Percentiles rank a stretch among this genome's conserved stretches.
Evolutionary conservation across 805 yeast genomes (phyloP).

Genomic region (Tetrapisispora namnaoensis): DNA sequence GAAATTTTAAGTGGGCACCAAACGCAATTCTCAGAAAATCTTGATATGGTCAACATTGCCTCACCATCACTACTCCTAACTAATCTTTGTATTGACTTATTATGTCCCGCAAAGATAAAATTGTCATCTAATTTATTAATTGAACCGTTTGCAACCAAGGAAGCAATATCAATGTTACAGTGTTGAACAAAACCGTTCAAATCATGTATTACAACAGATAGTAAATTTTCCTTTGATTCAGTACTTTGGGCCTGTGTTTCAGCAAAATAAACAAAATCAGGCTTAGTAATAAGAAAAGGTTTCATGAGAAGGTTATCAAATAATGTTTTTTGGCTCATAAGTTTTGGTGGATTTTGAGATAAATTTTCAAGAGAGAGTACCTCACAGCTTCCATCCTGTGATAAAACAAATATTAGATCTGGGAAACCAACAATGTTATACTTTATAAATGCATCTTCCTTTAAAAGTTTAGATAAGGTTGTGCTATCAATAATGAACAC

Average conservation of each 20-base stretch:
- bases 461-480: conserved; percentile 25
- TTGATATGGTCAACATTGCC: conserved; percentile 46
- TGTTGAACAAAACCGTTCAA: conserved; percentile 31
- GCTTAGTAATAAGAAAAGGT: conserved; percentile 24
- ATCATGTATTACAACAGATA: conserved; percentile 41
- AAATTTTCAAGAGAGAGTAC: conserved; percentile 43
- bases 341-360: conserved; percentile 45
- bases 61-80: conserved; percentile 59
- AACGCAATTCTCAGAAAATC: conserved; percentile 46
- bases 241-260: conserved; percentile 26
- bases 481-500: conserved; percentile 36
- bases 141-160: conserved; percentile 10
- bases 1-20: conserved; percentile 41
- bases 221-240: conserved; percentile 11
- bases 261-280: conserved; percentile 30
- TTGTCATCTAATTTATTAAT: conserved; percentile 12
- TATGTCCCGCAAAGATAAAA: conserved; percentile 74
- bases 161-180: conserved; percentile 21
- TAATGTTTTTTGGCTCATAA: conserved; percentile 35
- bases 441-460: background rate
- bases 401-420: conserved; percentile 36
- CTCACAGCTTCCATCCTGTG: conserved; percentile 33
- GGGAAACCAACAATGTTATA: conserved; percentile 26
- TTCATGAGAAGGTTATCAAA: conserved; percentile 16
- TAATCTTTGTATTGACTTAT: conserved; percentile 62